Conservation (phyloP, 345 rosid genomes). For the Sapria himalayana region DNA sequence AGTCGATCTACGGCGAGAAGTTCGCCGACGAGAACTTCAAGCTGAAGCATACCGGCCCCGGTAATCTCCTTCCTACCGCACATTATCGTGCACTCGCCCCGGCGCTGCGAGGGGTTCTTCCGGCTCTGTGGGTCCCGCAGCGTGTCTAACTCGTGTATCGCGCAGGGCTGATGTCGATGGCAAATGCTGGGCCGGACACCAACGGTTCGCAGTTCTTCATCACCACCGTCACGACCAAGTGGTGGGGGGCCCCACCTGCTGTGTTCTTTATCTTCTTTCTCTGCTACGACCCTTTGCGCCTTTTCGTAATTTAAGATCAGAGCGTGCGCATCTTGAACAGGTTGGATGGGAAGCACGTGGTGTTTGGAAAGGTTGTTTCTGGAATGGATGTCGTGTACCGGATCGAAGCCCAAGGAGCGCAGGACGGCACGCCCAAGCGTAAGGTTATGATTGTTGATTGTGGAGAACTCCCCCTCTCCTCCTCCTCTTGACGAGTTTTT, state of each 20-base stretch:
- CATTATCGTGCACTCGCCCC: too few relatives aligned
- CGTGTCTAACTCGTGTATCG: too few relatives aligned
- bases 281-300: background rate
- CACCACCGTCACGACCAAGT: conserved; percentile 77
- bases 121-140: too few relatives aligned
- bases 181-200: conserved; percentile 79
- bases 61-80: too few relatives aligned
- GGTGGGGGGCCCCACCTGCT: conserved; percentile 17
- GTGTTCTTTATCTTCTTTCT: background rate
- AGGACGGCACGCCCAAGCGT: conserved; percentile 68
- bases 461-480: conserved; percentile 68
- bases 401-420: conserved; percentile 81
- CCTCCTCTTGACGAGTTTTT: too few relatives aligned
- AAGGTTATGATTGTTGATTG: conserved; percentile 74
- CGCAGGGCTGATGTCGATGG: conserved; percentile 75
- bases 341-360: conserved; percentile 93
- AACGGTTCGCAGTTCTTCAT: conserved; percentile 94
- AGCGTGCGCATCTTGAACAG: conserved; percentile 13
- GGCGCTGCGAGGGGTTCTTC: too few relatives aligned
- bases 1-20: conserved; percentile 88
- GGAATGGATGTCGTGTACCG: conserved; percentile 96
- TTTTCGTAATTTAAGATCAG: background rate
- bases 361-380: conserved; percentile 83
- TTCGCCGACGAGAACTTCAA: conserved; percentile 90
- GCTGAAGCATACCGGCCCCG: conserved; percentile 91